Percentiles rank a stretch among this genome's conserved stretches.
These are phyloP conservation scores for Punica granatum DNA, from an alignment of 345 rosid species.

Conservation along the genomic window DNA sequence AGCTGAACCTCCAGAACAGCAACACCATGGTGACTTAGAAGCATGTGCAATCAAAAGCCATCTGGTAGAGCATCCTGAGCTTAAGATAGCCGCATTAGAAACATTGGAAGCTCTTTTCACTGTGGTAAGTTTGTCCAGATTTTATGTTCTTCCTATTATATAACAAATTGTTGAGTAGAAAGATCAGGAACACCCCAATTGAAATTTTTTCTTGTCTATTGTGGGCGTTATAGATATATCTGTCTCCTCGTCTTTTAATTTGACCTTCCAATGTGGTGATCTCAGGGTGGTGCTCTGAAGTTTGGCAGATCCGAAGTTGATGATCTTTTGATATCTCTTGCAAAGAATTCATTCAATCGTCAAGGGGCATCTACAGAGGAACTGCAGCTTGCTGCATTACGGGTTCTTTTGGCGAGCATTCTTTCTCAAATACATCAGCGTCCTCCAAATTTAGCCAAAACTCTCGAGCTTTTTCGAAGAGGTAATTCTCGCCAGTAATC, in stretches of 20 bases:
- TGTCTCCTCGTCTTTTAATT: not conserved
- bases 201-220: not conserved
- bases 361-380: slow-evolving; percentile 28
- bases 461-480: slow-evolving; percentile 65
- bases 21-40: slow-evolving; percentile 31
- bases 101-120: slow-evolving; percentile 65
- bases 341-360: slow-evolving; percentile 29
- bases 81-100: slow-evolving; percentile 70
- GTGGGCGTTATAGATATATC: not conserved
- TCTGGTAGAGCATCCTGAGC: slow-evolving; percentile 29
- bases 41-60: slow-evolving; percentile 18
- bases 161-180: not conserved
- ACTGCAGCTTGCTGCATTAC: slow-evolving; percentile 68
- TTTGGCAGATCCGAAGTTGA: slow-evolving; percentile 63
- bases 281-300: slow-evolving; percentile 64
- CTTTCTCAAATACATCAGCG: slow-evolving; percentile 58
- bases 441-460: slow-evolving; percentile 50
- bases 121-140: slow-evolving; percentile 44
- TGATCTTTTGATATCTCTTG: slow-evolving; percentile 46
- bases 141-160: not conserved
- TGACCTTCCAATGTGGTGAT: slow-evolving; percentile 6
- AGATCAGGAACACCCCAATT: not conserved
- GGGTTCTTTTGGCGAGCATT: slow-evolving; percentile 65
- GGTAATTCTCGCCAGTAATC: slow-evolving; percentile 34
- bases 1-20: slow-evolving; percentile 27